A percentile compares a stretch with the other conserved stretches of the same genome.
Conservation (phyloP, 2,329 filamentous ascomycete genomes). For the Periconia digitata region DNA sequence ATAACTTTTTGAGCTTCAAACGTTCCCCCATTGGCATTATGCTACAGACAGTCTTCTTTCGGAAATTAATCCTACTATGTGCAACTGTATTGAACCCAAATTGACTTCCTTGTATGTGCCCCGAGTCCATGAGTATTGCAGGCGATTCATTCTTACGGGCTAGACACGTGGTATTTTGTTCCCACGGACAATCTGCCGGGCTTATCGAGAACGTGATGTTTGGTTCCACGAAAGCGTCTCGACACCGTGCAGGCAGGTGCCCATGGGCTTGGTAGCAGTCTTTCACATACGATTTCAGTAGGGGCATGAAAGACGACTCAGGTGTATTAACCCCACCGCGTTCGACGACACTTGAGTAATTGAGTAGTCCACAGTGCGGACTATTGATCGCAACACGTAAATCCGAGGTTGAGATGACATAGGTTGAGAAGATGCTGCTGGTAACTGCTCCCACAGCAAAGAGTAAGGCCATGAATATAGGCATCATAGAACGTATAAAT, state of each 20-base stretch:
- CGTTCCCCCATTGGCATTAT: conserved; percentile 1
- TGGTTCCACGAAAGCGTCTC: conserved; percentile 2
- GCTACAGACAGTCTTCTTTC: conserved; percentile 9
- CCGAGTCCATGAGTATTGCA: conserved; percentile 15
- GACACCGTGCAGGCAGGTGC: neutral
- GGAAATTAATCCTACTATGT: conserved; percentile 7
- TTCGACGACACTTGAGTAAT: neutral
- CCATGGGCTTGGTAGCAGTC: conserved; percentile 4
- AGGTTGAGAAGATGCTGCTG: conserved; percentile 11
- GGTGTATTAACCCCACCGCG: neutral
- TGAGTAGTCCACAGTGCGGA: conserved; percentile 5
- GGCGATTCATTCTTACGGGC: too few species aligned
- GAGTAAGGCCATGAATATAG: conserved; percentile 1
- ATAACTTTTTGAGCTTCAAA: neutral
- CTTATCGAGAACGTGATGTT: neutral
- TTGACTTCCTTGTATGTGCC: conserved; percentile 10
- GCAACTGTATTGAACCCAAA: conserved; percentile 9
- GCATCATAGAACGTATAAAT: conserved; percentile 4
- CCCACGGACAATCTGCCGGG: conserved; percentile 2
- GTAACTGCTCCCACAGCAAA: conserved; percentile 7
- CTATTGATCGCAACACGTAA: conserved; percentile 12
- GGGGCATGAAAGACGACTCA: neutral
- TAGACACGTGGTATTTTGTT: conserved; percentile 6
- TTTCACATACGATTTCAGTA: conserved; percentile 1
- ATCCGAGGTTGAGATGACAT: conserved; percentile 5